Base-by-base conservation (phyloP, 345 rosid genomes). In the Euclidium syriacum region DNA sequence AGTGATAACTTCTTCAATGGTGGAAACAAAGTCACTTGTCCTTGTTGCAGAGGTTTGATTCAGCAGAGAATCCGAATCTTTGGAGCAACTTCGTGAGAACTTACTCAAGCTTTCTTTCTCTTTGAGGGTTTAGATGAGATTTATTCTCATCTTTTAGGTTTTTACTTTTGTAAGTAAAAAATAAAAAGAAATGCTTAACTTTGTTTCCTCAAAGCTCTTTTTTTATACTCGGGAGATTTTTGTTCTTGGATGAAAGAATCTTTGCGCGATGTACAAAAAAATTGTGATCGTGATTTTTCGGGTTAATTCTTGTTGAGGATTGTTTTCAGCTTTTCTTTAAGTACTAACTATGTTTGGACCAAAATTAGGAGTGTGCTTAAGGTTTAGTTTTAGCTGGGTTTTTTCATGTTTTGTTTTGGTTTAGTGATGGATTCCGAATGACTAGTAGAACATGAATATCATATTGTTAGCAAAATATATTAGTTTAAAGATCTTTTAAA, bases 71-170 rank as follows among this genome's bases (percentile, higher is more conserved):
- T 86, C 68, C 80, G 64, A 11, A 85, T 89, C 58, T 86, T 84
- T 65, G 89, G 91, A 57, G 85, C 89, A 40, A 79, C 80, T 64
- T 84, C 81, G 2, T 82, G 75, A 79, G n/a, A n/a, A n/a, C n/a
- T n/a, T n/a, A n/a, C n/a, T n/a, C n/a, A n/a, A n/a, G n/a, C n/a
- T n/a, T n/a, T n/a, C n/a, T n/a, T n/a, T n/a, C 25, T 40, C 52
- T 64, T 65, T 43, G 33, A n/a, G n/a, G 62, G 46, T 7, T 43
- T 33, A 36, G 27, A 48, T 58, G 59, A 23, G 65, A 39, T 32
- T n/a, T n/a, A n/a, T n/a, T n/a, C n/a, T n/a, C 30, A 32, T 16
- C 52, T 39, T 59, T 59, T 40, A 51, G 22, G 9, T 60, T 60
- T n/a, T 60, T 59, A 48, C 58, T 49, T n/a, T 67, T 67, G 65